Evolutionary conservation across 2,329 filamentous ascomycete species (phyloP), one percentile per base, ranked within the genome.

Genomic region (Hypoxylon rubiginosum): DNA sequence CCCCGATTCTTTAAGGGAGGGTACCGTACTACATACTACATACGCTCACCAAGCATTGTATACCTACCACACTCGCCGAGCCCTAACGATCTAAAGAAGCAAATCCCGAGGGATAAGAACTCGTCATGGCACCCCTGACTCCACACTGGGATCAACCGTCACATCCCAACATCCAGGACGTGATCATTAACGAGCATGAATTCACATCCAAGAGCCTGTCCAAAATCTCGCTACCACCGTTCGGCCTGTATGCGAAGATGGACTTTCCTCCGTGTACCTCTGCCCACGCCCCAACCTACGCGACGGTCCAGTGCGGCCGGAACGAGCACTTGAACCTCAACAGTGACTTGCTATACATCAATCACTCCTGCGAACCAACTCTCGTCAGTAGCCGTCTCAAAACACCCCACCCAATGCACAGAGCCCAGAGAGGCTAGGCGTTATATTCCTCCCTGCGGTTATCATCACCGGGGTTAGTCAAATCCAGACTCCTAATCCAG

Each of bases 301-400:
- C 88, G 30, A 90, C 88, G 1, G 88, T 91, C 26, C 89, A 91
- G 78, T 85, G 84, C 66, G 86, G 83, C 64, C 79, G 79, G 58
- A 76, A 86, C 69, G 79, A 79, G 61, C 89, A 91, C 75, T 78
- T 91, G 71, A 84, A 87, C 72, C 80, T 91, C 46, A 91, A 91
- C 80, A 89, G 86, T 72, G 88, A 91, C 73, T 75, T 91, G 74
- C 76, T 91, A 49, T 91, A 90, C 78, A 88, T 90, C 70, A 91
- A 91, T 77, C 89, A 91, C 79, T 89, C 86, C 4, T 91, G 89
- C 78, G 87, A 89, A 72, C 89, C 89, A 24, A 87, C 86, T 74
- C 82, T 91, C 64, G 87, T 90, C 67, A 81, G 86, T 85, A 46
- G 32, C 28, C 19, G 48, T 52, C 51, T 46, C 56, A 32, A 53